Evolutionary conservation across 2,329 filamentous ascomycete species (phyloP).

Genomic region (Cercospora sp.): DNA sequence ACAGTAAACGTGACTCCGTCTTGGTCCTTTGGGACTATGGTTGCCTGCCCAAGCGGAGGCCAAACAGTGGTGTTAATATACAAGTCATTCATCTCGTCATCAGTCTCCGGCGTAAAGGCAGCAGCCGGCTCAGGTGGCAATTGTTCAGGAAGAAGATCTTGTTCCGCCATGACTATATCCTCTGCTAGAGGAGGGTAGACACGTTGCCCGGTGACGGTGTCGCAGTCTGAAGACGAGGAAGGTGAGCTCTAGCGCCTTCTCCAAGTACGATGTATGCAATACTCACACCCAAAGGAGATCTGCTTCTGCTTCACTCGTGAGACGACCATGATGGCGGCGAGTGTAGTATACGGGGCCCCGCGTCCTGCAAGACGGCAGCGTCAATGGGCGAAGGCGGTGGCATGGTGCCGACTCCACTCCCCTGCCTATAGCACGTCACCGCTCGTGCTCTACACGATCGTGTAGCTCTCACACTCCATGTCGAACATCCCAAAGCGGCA

Average conservation of each 20-base stretch:
- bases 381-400: not conserved
- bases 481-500: not conserved
- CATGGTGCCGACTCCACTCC: slow-evolving; percentile 1
- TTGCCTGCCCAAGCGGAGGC: slow-evolving; percentile 75
- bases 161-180: slow-evolving; percentile 28
- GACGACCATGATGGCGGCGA: slow-evolving; percentile 31
- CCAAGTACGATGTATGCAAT: not conserved
- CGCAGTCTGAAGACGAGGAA: slow-evolving; percentile 34
- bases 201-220: slow-evolving; percentile 38
- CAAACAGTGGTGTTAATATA: slow-evolving; percentile 60
- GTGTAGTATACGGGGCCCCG: not conserved
- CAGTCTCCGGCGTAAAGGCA: slow-evolving; percentile 20
- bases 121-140: slow-evolving; percentile 34
- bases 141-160: slow-evolving; percentile 37
- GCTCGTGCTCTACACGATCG: not conserved
- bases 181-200: slow-evolving; percentile 37
- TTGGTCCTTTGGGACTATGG: slow-evolving; percentile 54
- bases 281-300: slow-evolving; percentile 39
- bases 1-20: slow-evolving; percentile 62
- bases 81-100: slow-evolving; percentile 38
- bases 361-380: not conserved
- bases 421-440: slow-evolving; percentile 5
- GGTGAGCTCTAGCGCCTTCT: slow-evolving; percentile 1
- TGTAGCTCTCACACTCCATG: not conserved
- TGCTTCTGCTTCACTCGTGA: slow-evolving; percentile 36